Conservation (phyloP, 108 stramenopile genomes). For the Discostella pseudostelligera region DNA sequence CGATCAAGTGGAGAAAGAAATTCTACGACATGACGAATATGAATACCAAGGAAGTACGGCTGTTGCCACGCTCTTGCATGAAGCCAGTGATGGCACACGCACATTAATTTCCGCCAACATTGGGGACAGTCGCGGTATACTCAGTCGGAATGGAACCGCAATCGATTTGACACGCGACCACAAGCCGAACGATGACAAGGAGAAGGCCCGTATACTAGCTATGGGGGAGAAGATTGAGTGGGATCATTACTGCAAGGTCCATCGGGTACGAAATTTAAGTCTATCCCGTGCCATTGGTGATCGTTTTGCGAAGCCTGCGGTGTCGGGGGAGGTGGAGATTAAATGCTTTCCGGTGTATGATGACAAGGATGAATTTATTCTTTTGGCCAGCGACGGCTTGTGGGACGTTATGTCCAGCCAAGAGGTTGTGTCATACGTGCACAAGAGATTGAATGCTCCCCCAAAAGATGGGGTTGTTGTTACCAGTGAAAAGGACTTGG, state of each 20-base stretch:
- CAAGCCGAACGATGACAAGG: constrained; percentile 69
- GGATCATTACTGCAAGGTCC: constrained; percentile 55
- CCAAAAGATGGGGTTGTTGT: constrained; percentile 45
- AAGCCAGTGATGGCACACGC: constrained; percentile 58
- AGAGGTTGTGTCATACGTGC: constrained; percentile 90
- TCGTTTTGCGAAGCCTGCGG: constrained; percentile 68
- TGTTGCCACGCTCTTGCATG: constrained; percentile 84
- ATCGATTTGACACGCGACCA: constrained; percentile 72
- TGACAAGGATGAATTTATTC: constrained; percentile 46
- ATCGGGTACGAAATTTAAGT: constrained; percentile 74
- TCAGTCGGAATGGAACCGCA: constrained; percentile 71
- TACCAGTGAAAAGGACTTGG: constrained; percentile 35
- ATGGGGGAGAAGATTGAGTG: constrained; percentile 66
- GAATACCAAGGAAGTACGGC: constrained; percentile 92
- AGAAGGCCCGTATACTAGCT: constrained; percentile 57
- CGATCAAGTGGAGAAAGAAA: constrained; percentile 65
- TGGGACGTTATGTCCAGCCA: constrained; percentile 98
- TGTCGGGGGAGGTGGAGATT: constrained; percentile 75
- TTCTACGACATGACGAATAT: constrained; percentile 55
- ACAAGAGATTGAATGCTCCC: constrained; percentile 44
- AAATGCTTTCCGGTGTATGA: constrained; percentile 46
- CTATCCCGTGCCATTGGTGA: constrained; percentile 80
- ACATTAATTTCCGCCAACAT: constrained; percentile 92
- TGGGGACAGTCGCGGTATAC: constrained; percentile 93
- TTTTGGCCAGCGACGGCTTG: constrained; percentile 91